Percentiles rank a stretch among this genome's conserved stretches.
Evolutionary conservation across 2,329 filamentous ascomycete species (phyloP).

Genomic region (Monosporascus sp.): DNA sequence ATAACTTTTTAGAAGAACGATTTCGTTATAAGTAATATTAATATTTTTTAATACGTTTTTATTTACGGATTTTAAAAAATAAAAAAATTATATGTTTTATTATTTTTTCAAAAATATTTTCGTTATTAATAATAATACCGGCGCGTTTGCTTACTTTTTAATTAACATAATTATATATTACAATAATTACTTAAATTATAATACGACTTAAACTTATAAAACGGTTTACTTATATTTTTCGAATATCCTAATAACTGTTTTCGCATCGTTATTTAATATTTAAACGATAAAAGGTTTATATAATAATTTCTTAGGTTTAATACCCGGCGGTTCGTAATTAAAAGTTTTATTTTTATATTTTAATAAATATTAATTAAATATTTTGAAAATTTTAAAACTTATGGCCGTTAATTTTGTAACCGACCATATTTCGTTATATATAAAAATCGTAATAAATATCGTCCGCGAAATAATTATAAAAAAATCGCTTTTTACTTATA

Average conservation of each 20-base stretch:
- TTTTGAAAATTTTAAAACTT: constrained; percentile 43
- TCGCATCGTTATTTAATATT: constrained; percentile 43
- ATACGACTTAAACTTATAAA: constrained; percentile 35
- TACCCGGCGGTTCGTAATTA: constrained; percentile 20
- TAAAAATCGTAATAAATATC: constrained; percentile 31
- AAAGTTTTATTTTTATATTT: constrained; percentile 40
- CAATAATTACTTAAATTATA: constrained; percentile 33
- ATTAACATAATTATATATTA: constrained; percentile 49
- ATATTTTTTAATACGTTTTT: constrained; percentile 50
- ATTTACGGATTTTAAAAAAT: constrained; percentile 58
- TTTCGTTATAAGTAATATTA: constrained; percentile 41
- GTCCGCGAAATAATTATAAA: constrained; percentile 43
- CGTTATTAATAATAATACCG: constrained; percentile 27
- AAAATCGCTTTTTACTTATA: constrained; percentile 35
- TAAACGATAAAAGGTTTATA: constrained; percentile 36
- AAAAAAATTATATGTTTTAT: constrained; percentile 50
- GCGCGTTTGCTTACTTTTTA: constrained; percentile 37
- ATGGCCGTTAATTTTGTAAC: constrained; percentile 41
- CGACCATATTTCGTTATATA: constrained; percentile 41
- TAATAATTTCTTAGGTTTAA: constrained; percentile 24
- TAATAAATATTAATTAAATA: constrained; percentile 40
- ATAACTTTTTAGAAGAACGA: constrained; percentile 7
- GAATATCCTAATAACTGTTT: constrained; percentile 39
- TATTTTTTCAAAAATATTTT: constrained; percentile 41
- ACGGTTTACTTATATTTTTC: constrained; percentile 46